Evolutionary conservation across 2,329 filamentous ascomycete species (phyloP), one percentile per base, ranked within the genome.

Genomic region (Fonsecaea monophora): DNA sequence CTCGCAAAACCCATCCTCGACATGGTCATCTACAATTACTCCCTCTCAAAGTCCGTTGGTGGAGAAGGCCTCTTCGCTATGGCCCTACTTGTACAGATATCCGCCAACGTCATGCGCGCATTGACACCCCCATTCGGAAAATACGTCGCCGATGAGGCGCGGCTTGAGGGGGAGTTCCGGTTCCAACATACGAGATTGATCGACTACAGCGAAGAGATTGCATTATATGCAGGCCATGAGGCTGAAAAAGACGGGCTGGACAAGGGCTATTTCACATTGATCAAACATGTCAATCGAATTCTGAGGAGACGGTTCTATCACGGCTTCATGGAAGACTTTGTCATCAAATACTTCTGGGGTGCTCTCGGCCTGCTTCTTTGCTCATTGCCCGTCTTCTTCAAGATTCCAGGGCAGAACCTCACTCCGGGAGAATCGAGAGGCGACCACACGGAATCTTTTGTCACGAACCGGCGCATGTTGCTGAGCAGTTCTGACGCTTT

Each of bases 281-380:
- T 99, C 82, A 98, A 97, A 81, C 95, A 99, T 80, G 94, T 99
- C 76, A 99, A 99, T 79, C 90, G 96, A 75, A 97, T 98, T 71
- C 81, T 99, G 68, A 87, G 94, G 45, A 86, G 92, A 69, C 88
- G 95, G 57, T 91, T 99, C 78, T 98, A 98, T 78, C 94, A 99
- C 77, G 94, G 94, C n/a, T 90, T 99, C 75, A 97, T 98, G 94
- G 95, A 99, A 78, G 95, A 99, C 78, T 99, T 97, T 79, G 92
- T 98, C 65, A 97, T 99, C 80, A 99, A 99, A 79, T 99, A 99
- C 78, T 95, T 98, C 80, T 99, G 95, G 95, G 95, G 95, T 48
- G 94, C 95, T 1, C 79, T 99, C 53, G 95, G 95, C 1, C 85
- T 99, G 70, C 79, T 97, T 70, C 88, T 99, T 9, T 99, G 95